Evolutionary conservation across 2,329 filamentous ascomycete genomes (phyloP), one percentile per base, ranked within the genome.

Genomic region (Penicillium sclerotigenum): DNA sequence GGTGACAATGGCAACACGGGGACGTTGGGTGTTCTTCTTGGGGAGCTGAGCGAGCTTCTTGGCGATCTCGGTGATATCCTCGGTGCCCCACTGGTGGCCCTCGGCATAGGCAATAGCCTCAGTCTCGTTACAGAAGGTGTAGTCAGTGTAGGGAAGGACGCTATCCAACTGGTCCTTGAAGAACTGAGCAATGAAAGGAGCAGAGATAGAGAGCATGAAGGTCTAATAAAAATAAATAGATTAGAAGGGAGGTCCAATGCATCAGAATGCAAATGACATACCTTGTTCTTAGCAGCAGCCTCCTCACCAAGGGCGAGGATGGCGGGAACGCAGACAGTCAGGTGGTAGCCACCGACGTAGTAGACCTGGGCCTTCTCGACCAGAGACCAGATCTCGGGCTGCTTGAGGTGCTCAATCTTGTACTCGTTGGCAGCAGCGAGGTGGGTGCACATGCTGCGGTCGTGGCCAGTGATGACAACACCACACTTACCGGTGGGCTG

Each of bases 341-440:
- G 85, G 81, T 99, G 94, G 81, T 91, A 99, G 43, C 94, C 94
- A 71, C 94, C 94, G 60, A 99, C 87, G 72, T 96, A 99, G 83
- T 87, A 97, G 68, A 89, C 82, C 72, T 92, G 84, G 54, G 93
- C 92, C 68, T 88, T 86, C 84, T 97, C 86, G 58, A 94, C 94
- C 49, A 97, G 83, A 65, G 85, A 83, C 94, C 94, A 99, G 77
- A 97, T 88, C 77, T 93, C 86, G 52, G 90, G 88, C 74, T 86
- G 85, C 85, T 96, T 91, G 75, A 99, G 80, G 77, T 99, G 94
- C 62, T 94, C 91, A 50, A 97, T 75, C 78, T 93, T 93, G 81
- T 99, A 99, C 81, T 91, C 89, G 81, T 99, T 99, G 67, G 94
- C 94, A 60, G 94, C 94, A 60, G 88, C 94, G 56, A 99, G 88